phyloP scores from a whole-genome alignment of 1,284 basidiomycete species.

The Caloboletus firmus region DNA sequence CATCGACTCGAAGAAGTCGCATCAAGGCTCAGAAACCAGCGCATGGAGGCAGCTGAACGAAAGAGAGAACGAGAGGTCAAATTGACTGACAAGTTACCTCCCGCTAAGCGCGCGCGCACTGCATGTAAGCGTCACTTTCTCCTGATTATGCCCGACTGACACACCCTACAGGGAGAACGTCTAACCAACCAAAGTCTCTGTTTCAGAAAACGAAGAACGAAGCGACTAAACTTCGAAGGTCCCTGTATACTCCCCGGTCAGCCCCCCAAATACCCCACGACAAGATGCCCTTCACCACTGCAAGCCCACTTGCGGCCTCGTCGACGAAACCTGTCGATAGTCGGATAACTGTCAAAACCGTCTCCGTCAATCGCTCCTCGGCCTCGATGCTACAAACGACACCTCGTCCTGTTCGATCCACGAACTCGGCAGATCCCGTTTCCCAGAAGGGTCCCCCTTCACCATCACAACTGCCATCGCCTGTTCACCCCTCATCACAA shows the following conservation, averaged over 20 bases:
- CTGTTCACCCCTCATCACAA: conserved; percentile 19
- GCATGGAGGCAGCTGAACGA: conserved; percentile 64
- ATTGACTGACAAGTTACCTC: conserved; percentile 63
- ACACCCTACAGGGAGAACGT: conserved; percentile 45
- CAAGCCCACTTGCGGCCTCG: conserved; percentile 37
- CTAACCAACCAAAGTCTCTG: conserved; percentile 59
- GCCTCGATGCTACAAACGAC: conserved; percentile 18
- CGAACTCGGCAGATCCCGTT: conserved; percentile 11
- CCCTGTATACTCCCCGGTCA: conserved; percentile 52
- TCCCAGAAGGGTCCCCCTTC: conserved; percentile 19
- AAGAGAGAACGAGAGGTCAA: conserved; percentile 74
- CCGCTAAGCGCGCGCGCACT: conserved; percentile 54
- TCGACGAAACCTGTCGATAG: conserved; percentile 35
- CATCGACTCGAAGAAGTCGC: conserved; percentile 60
- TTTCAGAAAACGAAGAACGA: conserved; percentile 74
- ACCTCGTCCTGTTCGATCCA: conserved; percentile 11
- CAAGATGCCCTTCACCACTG: conserved; percentile 43
- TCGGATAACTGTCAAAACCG: conserved; percentile 46
- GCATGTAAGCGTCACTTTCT: conserved; percentile 45
- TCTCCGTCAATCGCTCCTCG: conserved; percentile 36
- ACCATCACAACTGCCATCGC: conserved; percentile 14
- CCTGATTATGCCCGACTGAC: conserved; percentile 9
- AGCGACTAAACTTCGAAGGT: conserved; percentile 64
- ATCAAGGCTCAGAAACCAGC: conserved; percentile 57
- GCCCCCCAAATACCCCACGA: conserved; percentile 49